These are phyloP conservation scores for Pythium insidiosum DNA, from an alignment of 352 stramenopile genomes.

Conservation along the genomic window DNA sequence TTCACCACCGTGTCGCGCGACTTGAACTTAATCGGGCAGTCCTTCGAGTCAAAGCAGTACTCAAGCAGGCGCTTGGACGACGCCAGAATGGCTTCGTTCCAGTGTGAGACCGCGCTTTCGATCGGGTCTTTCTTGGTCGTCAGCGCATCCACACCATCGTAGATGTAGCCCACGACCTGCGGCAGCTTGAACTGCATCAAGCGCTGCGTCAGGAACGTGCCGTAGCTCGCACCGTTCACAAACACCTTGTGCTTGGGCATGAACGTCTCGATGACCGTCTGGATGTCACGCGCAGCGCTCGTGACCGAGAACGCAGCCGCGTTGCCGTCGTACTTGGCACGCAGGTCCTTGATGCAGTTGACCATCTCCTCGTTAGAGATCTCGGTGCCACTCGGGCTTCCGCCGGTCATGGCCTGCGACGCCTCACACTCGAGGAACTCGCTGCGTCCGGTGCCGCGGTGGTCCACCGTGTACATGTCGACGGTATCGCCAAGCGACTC, in stretches of 20 bases:
- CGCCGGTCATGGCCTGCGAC: conserved; percentile 10
- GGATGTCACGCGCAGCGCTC: conserved; percentile 15
- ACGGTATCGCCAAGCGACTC: conserved; percentile 8
- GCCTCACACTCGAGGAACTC: conserved; percentile 18
- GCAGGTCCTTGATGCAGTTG: conserved; percentile 15
- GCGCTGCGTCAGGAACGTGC: conserved; percentile 19
- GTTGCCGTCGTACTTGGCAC: conserved; percentile 16
- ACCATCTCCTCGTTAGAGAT: conserved; percentile 12
- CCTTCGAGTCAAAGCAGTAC: conserved; percentile 7
- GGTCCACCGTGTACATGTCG: conserved; percentile 23
- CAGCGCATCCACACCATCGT: conserved; percentile 15
- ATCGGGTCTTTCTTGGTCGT: neutral
- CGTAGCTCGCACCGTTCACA: conserved; percentile 19
- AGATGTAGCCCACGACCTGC: conserved; percentile 19
- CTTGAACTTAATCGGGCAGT: conserved; percentile 8
- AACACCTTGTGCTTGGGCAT: conserved; percentile 11
- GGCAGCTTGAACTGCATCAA: conserved; percentile 15
- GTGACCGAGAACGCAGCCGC: conserved; percentile 9
- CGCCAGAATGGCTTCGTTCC: conserved; percentile 6
- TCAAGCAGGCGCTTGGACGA: conserved; percentile 8
- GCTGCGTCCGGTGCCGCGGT: conserved; percentile 23
- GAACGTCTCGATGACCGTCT: conserved; percentile 14
- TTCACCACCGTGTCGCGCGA: conserved; percentile 8
- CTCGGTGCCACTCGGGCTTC: conserved; percentile 2
- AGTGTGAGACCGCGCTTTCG: conserved; percentile 7